These are phyloP conservation scores for Lanmaoa rubissima DNA, from an alignment of 768 basidiomycete species.

Conservation along the genomic window DNA sequence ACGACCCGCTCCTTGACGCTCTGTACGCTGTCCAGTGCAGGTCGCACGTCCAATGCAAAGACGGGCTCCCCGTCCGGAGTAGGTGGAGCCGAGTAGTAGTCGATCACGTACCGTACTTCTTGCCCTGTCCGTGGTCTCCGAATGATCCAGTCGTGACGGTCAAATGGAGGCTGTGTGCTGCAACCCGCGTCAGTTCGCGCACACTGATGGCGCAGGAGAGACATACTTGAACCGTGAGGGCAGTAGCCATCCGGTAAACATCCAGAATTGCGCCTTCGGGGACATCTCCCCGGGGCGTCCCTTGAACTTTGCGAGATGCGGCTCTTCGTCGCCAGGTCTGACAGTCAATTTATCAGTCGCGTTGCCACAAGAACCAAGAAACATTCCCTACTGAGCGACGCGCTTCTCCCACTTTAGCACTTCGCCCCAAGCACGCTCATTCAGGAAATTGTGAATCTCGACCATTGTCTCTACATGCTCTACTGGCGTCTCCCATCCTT, in stretches of 20 bases:
- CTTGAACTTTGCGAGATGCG: constrained; percentile 80
- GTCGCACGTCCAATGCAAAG: constrained; percentile 93
- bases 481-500: constrained; percentile 97
- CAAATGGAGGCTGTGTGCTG: constrained; percentile 92
- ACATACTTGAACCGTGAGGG: constrained; percentile 88
- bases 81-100: constrained; percentile 94
- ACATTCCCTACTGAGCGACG: constrained; percentile 28
- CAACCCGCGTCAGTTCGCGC: constrained; percentile 2
- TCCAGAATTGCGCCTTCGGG: constrained; percentile 87
- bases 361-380: not conserved
- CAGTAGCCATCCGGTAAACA: constrained; percentile 85
- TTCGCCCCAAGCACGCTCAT: constrained; percentile 95
- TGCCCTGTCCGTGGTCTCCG: constrained; percentile 75
- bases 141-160: constrained; percentile 97
- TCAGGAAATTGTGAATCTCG: constrained; percentile 96
- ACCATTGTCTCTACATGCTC: constrained; percentile 97
- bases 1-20: constrained; percentile 73
- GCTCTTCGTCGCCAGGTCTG: constrained; percentile 56
- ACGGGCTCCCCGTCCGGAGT: constrained; percentile 91
- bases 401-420: constrained; percentile 91
- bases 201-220: not conserved
- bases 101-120: constrained; percentile 94
- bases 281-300: constrained; percentile 92
- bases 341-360: constrained; percentile 1
- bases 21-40: constrained; percentile 82